Evolutionary conservation across 2,329 filamentous ascomycete species (phyloP).

Genomic region (Cyphellophora attinorum): DNA sequence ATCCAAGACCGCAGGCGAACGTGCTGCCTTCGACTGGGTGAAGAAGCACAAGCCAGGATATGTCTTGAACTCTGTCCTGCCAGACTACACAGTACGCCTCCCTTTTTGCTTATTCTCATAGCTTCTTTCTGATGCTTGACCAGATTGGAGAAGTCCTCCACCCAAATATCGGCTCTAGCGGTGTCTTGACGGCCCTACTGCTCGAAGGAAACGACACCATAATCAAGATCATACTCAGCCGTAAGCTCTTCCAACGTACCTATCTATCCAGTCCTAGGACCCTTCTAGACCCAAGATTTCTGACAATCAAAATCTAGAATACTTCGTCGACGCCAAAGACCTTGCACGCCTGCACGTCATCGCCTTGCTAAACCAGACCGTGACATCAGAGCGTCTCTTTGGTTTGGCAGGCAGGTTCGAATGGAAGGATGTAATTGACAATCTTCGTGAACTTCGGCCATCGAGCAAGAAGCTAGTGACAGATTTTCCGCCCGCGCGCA

Average conservation of each 20-base stretch:
- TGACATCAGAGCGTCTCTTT: conserved; percentile 44
- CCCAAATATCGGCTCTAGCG: conserved; percentile 5
- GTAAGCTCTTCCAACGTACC: no score
- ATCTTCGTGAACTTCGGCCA: conserved; percentile 23
- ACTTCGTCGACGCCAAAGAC: conserved; percentile 35
- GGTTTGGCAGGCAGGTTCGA: conserved; percentile 40
- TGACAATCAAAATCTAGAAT: conserved; percentile 5
- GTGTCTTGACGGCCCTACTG: conserved; percentile 23
- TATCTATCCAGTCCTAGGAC: no score
- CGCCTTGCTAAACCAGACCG: conserved; percentile 36
- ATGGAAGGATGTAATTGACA: conserved; percentile 33
- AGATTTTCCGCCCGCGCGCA: neutral
- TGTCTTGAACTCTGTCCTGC: conserved; percentile 18
- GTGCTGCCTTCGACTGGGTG: conserved; percentile 29
- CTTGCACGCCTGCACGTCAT: conserved; percentile 43
- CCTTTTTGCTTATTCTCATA: no score
- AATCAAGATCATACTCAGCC: no score
- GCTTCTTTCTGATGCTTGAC: no score
- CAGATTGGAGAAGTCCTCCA: conserved; percentile 11
- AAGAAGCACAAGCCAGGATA: conserved; percentile 21
- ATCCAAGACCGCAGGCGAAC: conserved; percentile 30
- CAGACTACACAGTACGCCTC: no score
- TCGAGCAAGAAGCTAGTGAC: neutral
- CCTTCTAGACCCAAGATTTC: no score
- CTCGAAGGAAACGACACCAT: conserved; percentile 18